A percentile compares a stretch with the other conserved stretches of the same genome.
phyloP scores from a whole-genome alignment of 805 yeast species.

The Wickerhamiella sergipiensis region DNA sequence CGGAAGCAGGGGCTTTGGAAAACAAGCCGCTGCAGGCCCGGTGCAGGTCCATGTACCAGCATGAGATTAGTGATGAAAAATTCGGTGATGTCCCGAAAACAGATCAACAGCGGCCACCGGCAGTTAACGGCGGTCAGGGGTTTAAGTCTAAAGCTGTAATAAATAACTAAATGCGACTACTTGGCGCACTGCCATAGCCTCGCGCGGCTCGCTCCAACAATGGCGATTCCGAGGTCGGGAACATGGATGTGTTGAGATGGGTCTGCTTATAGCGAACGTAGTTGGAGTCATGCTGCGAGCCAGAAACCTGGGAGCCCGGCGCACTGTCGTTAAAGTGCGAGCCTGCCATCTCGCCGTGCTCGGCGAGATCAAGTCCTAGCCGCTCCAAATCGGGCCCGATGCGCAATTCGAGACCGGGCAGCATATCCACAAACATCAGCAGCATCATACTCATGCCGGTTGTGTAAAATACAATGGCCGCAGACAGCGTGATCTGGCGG shows the following conservation, averaged over 20 bases:
- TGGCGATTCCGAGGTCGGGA: slow-evolving; percentile 15
- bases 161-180: slow-evolving; percentile 6
- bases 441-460: slow-evolving; percentile 59
- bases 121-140: too few relatives aligned
- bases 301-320: background rate
- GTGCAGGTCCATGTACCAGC: background rate
- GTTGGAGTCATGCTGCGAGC: background rate
- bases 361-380: slow-evolving; percentile 75
- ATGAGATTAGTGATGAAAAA: background rate
- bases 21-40: background rate
- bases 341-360: slow-evolving; percentile 74
- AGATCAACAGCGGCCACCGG: too few relatives aligned
- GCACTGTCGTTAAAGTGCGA: background rate
- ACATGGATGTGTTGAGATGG: slow-evolving; percentile 14
- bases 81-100: too few relatives aligned
- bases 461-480: slow-evolving; percentile 62
- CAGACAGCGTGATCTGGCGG: slow-evolving; percentile 70
- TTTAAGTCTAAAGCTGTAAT: too few relatives aligned
- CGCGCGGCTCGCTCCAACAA: slow-evolving; percentile 11
- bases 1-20: background rate
- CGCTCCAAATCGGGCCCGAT: slow-evolving; percentile 78
- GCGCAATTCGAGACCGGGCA: slow-evolving; percentile 74
- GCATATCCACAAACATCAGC: slow-evolving; percentile 49
- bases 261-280: slow-evolving; percentile 8
- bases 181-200: slow-evolving; percentile 6